A percentile compares a stretch with the other conserved stretches of the same genome.
Conservation (phyloP, 108 stramenopile species). For the Nitzschia palea region DNA sequence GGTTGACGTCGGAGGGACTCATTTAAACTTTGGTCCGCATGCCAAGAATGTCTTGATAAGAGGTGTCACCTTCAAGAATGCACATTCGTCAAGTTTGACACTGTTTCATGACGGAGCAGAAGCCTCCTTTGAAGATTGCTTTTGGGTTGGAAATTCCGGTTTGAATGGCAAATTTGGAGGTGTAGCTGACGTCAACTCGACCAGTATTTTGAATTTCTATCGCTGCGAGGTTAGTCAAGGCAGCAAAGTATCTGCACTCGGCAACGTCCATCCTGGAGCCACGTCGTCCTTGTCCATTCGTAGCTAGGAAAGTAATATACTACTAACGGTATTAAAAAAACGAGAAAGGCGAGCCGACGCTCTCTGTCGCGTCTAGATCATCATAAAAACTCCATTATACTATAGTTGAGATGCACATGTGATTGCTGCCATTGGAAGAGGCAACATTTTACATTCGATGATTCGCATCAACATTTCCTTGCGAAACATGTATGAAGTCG, state of each 20-base stretch:
- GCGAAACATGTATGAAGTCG: too few species aligned
- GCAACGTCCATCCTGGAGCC: conserved; percentile 8
- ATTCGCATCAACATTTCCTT: too few species aligned
- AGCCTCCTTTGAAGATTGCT: conserved; percentile 74
- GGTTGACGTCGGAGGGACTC: conserved; percentile 64
- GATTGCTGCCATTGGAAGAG: too few species aligned
- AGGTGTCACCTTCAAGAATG: conserved; percentile 68
- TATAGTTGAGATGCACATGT: too few species aligned
- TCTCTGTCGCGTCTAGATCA: too few species aligned
- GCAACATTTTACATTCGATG: too few species aligned
- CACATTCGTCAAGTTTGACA: conserved; percentile 56
- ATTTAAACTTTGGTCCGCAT: conserved; percentile 80
- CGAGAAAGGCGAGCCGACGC: too few species aligned
- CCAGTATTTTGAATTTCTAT: conserved; percentile 64
- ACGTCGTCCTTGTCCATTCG: conserved; percentile 23
- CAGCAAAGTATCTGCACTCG: neutral
- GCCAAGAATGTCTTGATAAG: conserved; percentile 66
- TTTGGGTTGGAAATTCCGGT: conserved; percentile 60
- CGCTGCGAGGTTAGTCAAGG: conserved; percentile 57
- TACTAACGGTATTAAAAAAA: neutral
- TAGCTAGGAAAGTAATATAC: neutral
- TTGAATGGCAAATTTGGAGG: conserved; percentile 36
- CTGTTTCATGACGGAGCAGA: conserved; percentile 80
- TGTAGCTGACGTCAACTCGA: conserved; percentile 79
- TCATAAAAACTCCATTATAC: too few species aligned